Base-by-base conservation (phyloP, 1,284 basidiomycete genomes). In the Pascua sp. region DNA sequence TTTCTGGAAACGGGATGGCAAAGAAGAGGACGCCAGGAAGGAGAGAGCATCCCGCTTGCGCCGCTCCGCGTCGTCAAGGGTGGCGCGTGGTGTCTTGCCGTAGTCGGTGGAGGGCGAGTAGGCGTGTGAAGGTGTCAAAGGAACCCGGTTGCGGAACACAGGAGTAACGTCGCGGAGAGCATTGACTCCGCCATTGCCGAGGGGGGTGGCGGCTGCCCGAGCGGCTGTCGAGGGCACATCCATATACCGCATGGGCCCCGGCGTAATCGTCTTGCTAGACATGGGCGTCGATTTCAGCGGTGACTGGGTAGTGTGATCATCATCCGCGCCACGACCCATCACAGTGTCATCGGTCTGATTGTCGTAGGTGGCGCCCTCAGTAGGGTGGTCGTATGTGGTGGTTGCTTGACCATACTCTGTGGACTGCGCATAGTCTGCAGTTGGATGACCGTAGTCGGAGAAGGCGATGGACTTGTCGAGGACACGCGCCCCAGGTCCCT, bases 31-130 rank as follows among this genome's bases (percentile, higher is more conserved):
- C 2, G 60, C 62, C 4, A 75, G 64, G 1, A 73, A 71, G 2
- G 74, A 69, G 4, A 75, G 56, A 4, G 74, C 66, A 54, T 75
- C 72, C 18, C 60, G 69, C 49, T 72, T 76, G 0, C 72, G 62
- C 17, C 72, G 54, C 47, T 68, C 67, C 0, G 67, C 67, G 38
- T 72, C 70, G 51, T 71, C 63, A 2, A 72, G 56, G 2, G 64
- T 63, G 0, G 71, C 64, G 24, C 69, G 64, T 36, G 74, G 72
- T 1, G 71, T 73, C 9, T 36, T 53, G 41, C 45, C 11, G 18
- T 48, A 46, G 36, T 45, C 52, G 51, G 38, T 12, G 16, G 51
- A 63, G 39, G 36, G 63, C 5, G 56, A 53, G 37, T 48, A 48
- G 5, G 44, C 43, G n/a, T 32, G 24, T 32, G 24, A 32, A 32